Evolutionary conservation across 805 yeast genomes (phyloP).

Genomic region (Nakazawaea ishiwadae): DNA sequence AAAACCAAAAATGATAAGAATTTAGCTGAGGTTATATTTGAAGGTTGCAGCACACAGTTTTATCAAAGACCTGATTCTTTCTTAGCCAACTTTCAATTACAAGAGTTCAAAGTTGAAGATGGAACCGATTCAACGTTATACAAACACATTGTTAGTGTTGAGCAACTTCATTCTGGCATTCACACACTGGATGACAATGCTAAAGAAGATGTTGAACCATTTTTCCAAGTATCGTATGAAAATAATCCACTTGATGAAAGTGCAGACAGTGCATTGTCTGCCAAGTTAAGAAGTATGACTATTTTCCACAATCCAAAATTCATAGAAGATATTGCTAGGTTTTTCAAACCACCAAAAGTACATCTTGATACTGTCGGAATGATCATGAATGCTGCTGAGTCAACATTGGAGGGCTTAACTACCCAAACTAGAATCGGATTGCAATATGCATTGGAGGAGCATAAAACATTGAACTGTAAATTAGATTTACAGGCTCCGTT

Average conservation of each 20-base stretch:
- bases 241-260: constrained; percentile 77
- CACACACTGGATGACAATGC: constrained; percentile 19
- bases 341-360: constrained; percentile 83
- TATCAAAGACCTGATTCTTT: constrained; percentile 78
- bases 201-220: constrained; percentile 43
- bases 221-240: constrained; percentile 80
- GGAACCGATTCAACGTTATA: constrained; percentile 77
- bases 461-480: constrained; percentile 80
- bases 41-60: constrained; percentile 72
- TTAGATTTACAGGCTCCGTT: constrained; percentile 93
- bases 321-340: constrained; percentile 65
- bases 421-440: constrained; percentile 87
- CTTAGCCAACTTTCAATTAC: constrained; percentile 64
- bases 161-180: constrained; percentile 45
- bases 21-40: constrained; percentile 76
- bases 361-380: constrained; percentile 88
- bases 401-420: constrained; percentile 87
- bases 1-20: constrained; percentile 34
- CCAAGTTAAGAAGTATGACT: constrained; percentile 81
- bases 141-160: constrained; percentile 83
- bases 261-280: constrained; percentile 75
- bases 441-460: constrained; percentile 91
- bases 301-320: constrained; percentile 85
- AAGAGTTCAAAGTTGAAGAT: constrained; percentile 83
- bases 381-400: constrained; percentile 90